Conservation (phyloP, 2,329 filamentous ascomycete species). For the Mollisiaceae sp. region DNA sequence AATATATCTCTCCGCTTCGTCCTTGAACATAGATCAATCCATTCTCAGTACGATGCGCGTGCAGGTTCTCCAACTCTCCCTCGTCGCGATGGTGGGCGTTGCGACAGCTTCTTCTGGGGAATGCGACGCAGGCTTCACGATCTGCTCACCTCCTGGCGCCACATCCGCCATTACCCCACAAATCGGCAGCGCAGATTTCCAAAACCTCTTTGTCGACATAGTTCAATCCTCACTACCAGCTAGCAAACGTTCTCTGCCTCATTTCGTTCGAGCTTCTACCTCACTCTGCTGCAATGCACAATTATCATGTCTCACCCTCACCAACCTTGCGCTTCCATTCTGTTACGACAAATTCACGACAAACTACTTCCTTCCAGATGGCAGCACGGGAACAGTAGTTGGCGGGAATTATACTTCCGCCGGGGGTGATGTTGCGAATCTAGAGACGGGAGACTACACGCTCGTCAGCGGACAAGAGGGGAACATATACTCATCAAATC, state of each 20-base stretch:
- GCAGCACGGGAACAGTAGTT: slow-evolving; percentile 52
- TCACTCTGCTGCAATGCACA: slow-evolving; percentile 38
- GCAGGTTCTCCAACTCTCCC: background rate
- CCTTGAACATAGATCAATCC: background rate
- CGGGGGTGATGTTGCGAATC: slow-evolving; percentile 47
- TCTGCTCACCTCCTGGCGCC: slow-evolving; percentile 43
- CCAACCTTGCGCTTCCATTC: slow-evolving; percentile 49
- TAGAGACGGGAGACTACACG: slow-evolving; percentile 51
- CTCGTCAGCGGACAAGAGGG: slow-evolving; percentile 46
- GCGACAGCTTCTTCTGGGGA: slow-evolving; percentile 8
- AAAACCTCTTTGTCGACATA: slow-evolving; percentile 41
- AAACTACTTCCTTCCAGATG: slow-evolving; percentile 53
- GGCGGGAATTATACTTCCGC: slow-evolving; percentile 49
- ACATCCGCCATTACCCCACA: slow-evolving; percentile 36
- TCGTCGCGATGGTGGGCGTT: background rate
- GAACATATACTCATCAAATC: slow-evolving; percentile 50
- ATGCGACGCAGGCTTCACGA: slow-evolving; percentile 34
- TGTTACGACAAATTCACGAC: slow-evolving; percentile 60
- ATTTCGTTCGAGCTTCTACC: slow-evolving; percentile 15
- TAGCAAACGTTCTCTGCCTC: slow-evolving; percentile 23
- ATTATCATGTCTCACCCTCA: slow-evolving; percentile 36
- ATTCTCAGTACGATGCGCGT: slow-evolving; percentile 7
- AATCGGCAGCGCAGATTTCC: slow-evolving; percentile 39
- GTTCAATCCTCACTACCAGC: slow-evolving; percentile 40
- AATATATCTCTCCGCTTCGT: background rate